Evolutionary conservation across 169 alveolate species (phyloP).

Genomic region (Plasmodium vivax): DNA sequence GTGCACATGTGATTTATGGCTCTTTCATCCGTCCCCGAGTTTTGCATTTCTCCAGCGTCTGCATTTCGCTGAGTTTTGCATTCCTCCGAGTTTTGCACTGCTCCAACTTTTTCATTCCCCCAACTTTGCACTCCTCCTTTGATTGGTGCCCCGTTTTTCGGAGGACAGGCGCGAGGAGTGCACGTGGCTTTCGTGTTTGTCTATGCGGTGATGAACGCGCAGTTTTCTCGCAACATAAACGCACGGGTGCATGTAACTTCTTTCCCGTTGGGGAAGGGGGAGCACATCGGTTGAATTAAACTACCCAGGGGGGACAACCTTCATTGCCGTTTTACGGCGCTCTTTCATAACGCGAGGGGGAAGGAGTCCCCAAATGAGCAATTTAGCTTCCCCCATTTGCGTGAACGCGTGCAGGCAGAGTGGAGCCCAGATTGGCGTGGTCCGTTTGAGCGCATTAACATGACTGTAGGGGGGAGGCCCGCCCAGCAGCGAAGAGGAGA

Average conservation of each 20-base stretch:
- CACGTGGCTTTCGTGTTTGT: neutral
- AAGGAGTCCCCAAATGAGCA: neutral
- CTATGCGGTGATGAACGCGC: neutral
- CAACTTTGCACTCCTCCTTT: too few species aligned
- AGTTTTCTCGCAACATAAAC: neutral
- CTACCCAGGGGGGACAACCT: neutral
- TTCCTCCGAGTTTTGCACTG: too few species aligned
- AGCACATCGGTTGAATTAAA: neutral
- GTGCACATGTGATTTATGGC: neutral
- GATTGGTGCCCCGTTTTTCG: neutral
- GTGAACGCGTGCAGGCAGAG: neutral
- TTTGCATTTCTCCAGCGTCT: neutral
- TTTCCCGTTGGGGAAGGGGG: neutral
- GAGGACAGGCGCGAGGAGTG: neutral
- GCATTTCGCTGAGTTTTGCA: too few species aligned
- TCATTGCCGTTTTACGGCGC: neutral
- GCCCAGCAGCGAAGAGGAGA: neutral
- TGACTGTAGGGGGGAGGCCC: neutral
- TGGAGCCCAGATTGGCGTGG: neutral
- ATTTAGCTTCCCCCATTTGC: neutral
- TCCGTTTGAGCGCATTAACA: neutral
- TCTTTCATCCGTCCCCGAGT: neutral
- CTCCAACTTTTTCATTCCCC: too few species aligned
- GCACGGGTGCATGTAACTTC: neutral
- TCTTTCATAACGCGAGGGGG: neutral